These are phyloP conservation scores for Melocanna baccifera DNA, from an alignment of 176 grass and related monocot genomes.

Conservation along the genomic window DNA sequence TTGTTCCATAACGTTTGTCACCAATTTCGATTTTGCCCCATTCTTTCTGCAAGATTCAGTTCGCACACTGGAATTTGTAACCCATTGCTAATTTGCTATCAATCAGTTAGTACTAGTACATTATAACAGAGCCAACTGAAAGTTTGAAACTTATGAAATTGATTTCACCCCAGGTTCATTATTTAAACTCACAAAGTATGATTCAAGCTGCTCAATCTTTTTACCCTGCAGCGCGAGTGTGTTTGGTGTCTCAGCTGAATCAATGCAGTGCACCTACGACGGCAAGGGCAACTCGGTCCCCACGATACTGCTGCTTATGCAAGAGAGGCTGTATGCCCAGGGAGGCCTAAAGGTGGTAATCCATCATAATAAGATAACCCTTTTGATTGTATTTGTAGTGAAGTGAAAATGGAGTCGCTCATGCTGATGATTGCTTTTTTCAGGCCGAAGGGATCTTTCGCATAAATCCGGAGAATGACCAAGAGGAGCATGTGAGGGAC, in stretches of 20 bases:
- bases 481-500: constrained; percentile 83
- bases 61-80: not conserved
- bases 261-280: constrained; percentile 82
- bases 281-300: constrained; percentile 85
- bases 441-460: constrained; percentile 91
- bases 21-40: not conserved
- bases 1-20: not conserved
- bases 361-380: not conserved
- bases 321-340: constrained; percentile 79
- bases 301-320: constrained; percentile 87
- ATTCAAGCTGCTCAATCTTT: not conserved
- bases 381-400: not conserved
- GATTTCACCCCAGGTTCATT: not conserved
- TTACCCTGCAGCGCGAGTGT: constrained; percentile 54
- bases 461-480: constrained; percentile 88
- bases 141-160: not conserved
- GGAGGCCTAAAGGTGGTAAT: constrained; percentile 61
- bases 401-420: not conserved
- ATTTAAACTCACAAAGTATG: not conserved
- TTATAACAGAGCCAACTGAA: not conserved
- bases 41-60: not conserved
- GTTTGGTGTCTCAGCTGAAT: constrained; percentile 89
- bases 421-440: not conserved
- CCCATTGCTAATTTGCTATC: not conserved
- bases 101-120: not conserved